Conservation (phyloP, 192 early-diverging fungal species). For the Podila minutissima region DNA sequence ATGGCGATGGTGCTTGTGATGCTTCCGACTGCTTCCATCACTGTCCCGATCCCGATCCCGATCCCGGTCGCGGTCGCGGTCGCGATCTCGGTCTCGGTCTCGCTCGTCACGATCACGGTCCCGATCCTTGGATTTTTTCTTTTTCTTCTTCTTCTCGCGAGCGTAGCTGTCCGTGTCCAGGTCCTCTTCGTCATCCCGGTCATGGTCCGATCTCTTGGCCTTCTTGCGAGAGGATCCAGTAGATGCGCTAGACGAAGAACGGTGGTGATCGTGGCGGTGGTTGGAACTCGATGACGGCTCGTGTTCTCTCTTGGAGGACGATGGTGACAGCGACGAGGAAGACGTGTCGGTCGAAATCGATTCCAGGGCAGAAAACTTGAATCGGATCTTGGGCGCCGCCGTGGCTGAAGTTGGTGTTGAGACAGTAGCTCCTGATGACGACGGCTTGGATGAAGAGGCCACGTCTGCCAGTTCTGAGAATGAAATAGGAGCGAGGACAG, state of each 20-base stretch:
- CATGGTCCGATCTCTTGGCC: conserved; percentile 33
- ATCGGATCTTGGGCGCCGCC: conserved; percentile 45
- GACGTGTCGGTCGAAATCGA: conserved; percentile 11
- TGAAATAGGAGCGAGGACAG: conserved; percentile 29
- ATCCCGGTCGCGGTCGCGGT: conserved; percentile 24
- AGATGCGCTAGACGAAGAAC: conserved; percentile 29
- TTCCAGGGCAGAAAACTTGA: conserved; percentile 44
- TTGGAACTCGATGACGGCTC: conserved; percentile 13
- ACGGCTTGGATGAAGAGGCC: not conserved
- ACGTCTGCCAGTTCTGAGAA: conserved; percentile 32
- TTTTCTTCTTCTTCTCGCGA: conserved; percentile 44
- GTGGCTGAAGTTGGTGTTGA: conserved; percentile 19
- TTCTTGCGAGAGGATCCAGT: conserved; percentile 43
- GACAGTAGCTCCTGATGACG: conserved; percentile 1
- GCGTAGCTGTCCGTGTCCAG: conserved; percentile 13
- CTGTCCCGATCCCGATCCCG: conserved; percentile 18
- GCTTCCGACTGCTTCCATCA: conserved; percentile 31
- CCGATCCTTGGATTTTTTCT: conserved; percentile 36
- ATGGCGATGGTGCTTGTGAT: conserved; percentile 32
- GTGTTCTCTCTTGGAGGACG: conserved; percentile 27
- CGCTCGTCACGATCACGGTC: conserved; percentile 5
- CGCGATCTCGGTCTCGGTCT: conserved; percentile 25
- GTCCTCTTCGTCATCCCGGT: conserved; percentile 38
- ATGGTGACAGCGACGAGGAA: not conserved
- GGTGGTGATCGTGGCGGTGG: conserved; percentile 11